Evolutionary conservation across 768 basidiomycete genomes (phyloP), one percentile per base, ranked within the genome.

Genomic region (Amanita rimosa): DNA sequence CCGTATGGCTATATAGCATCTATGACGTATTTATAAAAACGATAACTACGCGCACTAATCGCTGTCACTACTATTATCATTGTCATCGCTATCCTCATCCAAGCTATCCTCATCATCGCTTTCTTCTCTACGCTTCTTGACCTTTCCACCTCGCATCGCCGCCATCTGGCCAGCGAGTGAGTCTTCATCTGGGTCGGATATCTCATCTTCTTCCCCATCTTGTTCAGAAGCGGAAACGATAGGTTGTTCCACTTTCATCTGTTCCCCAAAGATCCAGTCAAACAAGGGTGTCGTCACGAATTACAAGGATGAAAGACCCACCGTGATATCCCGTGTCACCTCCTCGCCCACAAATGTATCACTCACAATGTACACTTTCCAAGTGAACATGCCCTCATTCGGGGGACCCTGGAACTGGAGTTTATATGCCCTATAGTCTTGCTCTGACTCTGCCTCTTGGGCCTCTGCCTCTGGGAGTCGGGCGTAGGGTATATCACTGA

Each of bases 151-250:
- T 38, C 87, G 81, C 90, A 99, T 91, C 38, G 82, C 81, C 4
- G 94, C 93, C 90, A 98, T 95, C 71, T 99, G 96, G 6, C 96
- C 96, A 4, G 93, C 96, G 45, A 98, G 68, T 21, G 85, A 78
- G 64, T 98, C 96, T 64, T 98, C 96, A 26, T 98, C 96, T 0
- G 96, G 96, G 43, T 98, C 96, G 0, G 93, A 96, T 54, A 98
- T 99, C 51, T 96, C 94, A 59, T 97, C 93, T 31, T 95, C 94
- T 17, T 68, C 68, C 24, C 67, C 75, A 31, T 3, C 31, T 31
- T 31, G 11, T 49, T 75, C 61, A 35, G 83, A 83, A 5, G 81
- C 81, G 0, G 68, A 67, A 1, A 70, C 70, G 8, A 81, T 73
- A 3, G 76, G 67, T 36, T 90, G 83, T 46, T 93, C 88, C 29